Evolutionary conservation across 441 rosid genomes (phyloP).

Genomic region (Adansonia grandidieri): DNA sequence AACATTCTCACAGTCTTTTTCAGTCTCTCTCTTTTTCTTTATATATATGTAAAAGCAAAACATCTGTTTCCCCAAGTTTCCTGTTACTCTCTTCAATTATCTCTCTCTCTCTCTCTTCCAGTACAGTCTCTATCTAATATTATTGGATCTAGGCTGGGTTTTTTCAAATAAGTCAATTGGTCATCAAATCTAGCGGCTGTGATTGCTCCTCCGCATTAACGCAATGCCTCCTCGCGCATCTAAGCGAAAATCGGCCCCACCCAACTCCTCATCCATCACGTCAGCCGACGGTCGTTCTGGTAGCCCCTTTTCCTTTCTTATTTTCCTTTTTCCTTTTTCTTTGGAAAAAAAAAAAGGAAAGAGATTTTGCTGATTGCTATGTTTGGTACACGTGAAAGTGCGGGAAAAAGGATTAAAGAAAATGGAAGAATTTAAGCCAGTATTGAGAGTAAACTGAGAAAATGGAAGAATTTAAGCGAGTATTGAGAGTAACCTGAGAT

Average conservation of each 20-base stretch:
- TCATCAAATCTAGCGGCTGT: conserved; percentile 35
- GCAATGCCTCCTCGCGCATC: conserved; percentile 48
- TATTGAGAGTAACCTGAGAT: neutral
- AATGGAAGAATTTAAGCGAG: too few species aligned
- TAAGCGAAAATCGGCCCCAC: conserved; percentile 53
- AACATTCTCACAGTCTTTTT: too few species aligned
- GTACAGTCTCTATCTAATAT: neutral
- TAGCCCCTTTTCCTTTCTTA: neutral
- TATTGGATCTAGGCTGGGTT: conserved; percentile 33
- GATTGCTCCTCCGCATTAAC: conserved; percentile 22
- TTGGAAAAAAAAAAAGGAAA: neutral
- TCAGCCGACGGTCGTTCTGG: conserved; percentile 41
- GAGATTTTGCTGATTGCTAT: neutral
- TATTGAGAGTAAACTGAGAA: too few species aligned
- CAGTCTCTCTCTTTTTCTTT: too few species aligned
- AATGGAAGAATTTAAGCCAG: neutral
- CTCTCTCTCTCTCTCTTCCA: neutral
- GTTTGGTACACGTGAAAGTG: conserved; percentile 29
- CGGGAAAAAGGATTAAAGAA: conserved; percentile 1
- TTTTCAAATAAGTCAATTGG: neutral
- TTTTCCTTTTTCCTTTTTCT: neutral
- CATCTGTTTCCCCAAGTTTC: too few species aligned
- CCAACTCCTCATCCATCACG: conserved; percentile 37
- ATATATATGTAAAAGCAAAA: too few species aligned
- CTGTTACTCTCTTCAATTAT: neutral